These are phyloP conservation scores for Phyllosticta citriasiana DNA, from an alignment of 2,329 filamentous ascomycete species.

Conservation along the genomic window DNA sequence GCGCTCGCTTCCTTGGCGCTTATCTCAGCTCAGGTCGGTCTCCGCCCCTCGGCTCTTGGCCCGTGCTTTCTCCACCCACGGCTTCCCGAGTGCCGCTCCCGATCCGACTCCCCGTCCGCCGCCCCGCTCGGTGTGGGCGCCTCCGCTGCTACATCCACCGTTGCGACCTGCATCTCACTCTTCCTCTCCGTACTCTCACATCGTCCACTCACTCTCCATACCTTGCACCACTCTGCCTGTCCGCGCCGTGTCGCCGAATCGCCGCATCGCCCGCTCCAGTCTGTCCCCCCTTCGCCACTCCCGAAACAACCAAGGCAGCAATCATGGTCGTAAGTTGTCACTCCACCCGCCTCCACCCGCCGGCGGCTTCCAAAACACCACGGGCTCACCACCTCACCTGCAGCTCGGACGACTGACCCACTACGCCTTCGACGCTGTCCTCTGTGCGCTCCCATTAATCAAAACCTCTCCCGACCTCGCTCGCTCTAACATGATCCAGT, in stretches of 20 bases:
- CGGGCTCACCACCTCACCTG: constrained; percentile 47
- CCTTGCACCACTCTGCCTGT: background rate
- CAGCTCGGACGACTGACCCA: constrained; percentile 90
- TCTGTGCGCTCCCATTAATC: constrained; percentile 50
- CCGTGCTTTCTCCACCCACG: background rate
- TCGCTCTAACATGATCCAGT: constrained; percentile 43
- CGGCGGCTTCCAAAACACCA: background rate
- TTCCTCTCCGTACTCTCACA: background rate
- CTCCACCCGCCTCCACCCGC: constrained; percentile 9
- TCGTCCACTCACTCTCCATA: background rate
- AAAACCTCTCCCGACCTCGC: constrained; percentile 1
- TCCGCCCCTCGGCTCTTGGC: background rate
- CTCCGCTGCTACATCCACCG: background rate
- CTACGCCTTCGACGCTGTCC: constrained; percentile 91
- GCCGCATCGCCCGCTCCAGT: background rate
- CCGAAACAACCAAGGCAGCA: background rate
- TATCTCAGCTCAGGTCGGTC: background rate
- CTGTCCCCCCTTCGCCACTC: constrained; percentile 9
- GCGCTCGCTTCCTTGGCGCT: background rate
- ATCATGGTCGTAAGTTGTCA: constrained; percentile 28
- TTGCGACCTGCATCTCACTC: background rate
- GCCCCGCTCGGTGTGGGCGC: background rate
- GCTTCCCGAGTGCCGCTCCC: background rate
- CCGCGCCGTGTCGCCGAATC: background rate
- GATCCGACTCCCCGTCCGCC: background rate